Conservation (phyloP, 2,329 filamentous ascomycete genomes). For the Fusarium proliferatum region DNA sequence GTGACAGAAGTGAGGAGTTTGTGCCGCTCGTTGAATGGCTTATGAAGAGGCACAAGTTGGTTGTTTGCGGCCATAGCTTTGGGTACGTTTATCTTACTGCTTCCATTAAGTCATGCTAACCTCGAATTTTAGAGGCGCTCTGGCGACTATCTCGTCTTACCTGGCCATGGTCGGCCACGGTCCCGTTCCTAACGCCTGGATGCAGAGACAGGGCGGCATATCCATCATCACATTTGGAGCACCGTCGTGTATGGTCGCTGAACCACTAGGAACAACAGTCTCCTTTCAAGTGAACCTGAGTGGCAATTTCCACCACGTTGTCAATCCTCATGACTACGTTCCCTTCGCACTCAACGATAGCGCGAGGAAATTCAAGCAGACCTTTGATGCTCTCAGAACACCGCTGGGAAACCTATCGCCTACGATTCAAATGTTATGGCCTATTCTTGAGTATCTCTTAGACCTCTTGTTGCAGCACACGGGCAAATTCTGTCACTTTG, state of each 20-base stretch:
- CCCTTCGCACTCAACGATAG: not conserved
- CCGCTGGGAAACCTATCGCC: not conserved
- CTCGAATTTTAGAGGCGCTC: not conserved
- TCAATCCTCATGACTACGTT: constrained; percentile 5
- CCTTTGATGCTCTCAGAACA: not conserved
- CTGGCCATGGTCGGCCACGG: not conserved
- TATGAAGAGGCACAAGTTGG: not conserved
- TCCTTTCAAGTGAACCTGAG: not conserved
- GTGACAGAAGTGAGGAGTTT: not conserved
- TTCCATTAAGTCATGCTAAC: not conserved
- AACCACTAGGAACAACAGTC: not conserved
- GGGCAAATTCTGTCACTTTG: constrained; percentile 1
- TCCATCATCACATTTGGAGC: constrained; percentile 10
- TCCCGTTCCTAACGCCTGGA: not conserved
- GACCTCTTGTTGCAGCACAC: not conserved
- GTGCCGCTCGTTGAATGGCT: not conserved
- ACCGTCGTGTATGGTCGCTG: not conserved
- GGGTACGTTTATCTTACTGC: not conserved
- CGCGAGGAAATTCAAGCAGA: not conserved
- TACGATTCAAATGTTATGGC: constrained; percentile 6
- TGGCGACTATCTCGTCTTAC: not conserved
- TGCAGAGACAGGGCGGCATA: not conserved
- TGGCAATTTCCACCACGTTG: not conserved
- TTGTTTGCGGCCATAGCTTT: constrained; percentile 3
- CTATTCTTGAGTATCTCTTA: not conserved